phyloP scores from a whole-genome alignment of 1,139 yeast species.

The Geotrichum klebahnii region DNA sequence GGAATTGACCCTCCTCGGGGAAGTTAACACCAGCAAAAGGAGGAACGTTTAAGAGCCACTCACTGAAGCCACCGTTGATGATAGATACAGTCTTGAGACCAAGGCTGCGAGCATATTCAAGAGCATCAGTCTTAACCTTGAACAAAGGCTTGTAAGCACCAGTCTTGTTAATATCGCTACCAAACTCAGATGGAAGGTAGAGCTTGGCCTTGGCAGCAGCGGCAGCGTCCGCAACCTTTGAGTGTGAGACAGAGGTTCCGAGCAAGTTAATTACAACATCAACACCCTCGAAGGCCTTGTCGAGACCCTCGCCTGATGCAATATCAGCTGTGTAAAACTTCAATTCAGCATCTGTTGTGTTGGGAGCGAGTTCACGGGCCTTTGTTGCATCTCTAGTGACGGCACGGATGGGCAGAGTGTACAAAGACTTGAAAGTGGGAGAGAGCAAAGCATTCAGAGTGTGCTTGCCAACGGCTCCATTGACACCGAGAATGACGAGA shows the following conservation, averaged over 20 bases:
- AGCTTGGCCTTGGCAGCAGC: conserved; percentile 45
- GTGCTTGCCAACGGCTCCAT: conserved; percentile 52
- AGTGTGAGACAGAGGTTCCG: conserved; percentile 37
- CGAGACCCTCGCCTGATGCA: conserved; percentile 33
- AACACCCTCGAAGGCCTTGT: conserved; percentile 44
- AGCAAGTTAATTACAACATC: conserved; percentile 52
- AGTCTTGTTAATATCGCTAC: conserved; percentile 43
- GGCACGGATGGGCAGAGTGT: conserved; percentile 50
- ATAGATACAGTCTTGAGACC: conserved; percentile 55
- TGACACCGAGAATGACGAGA: conserved; percentile 54
- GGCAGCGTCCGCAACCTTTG: conserved; percentile 41
- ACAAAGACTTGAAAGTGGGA: conserved; percentile 44
- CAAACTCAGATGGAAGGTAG: conserved; percentile 62
- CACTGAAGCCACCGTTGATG: conserved; percentile 46
- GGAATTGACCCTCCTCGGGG: conserved; percentile 18
- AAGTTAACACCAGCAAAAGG: conserved; percentile 39
- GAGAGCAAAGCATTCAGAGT: conserved; percentile 46
- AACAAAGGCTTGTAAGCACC: conserved; percentile 41
- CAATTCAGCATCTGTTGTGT: conserved; percentile 34
- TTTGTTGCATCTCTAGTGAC: conserved; percentile 47
- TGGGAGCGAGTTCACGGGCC: conserved; percentile 41
- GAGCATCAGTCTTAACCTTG: conserved; percentile 42
- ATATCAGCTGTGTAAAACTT: conserved; percentile 28
- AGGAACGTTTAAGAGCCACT: conserved; percentile 26
- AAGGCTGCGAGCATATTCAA: conserved; percentile 42